Base-by-base conservation (phyloP, 1,284 basidiomycete species). In the Irpex rosettiformis region DNA sequence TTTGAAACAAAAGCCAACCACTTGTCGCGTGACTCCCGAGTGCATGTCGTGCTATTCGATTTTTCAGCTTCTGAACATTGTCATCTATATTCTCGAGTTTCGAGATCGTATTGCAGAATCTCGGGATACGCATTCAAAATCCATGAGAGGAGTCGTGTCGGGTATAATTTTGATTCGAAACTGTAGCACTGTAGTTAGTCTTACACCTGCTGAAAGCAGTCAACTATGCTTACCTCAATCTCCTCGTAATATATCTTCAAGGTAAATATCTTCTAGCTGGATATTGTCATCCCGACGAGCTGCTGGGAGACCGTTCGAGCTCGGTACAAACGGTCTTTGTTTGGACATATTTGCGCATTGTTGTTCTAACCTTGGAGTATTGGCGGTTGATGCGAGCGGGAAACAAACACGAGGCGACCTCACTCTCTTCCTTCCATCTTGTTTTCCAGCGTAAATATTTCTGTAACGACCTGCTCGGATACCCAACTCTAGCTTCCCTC, bases 391-490 rank as follows among this genome's bases (percentile, higher is more conserved):
- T 51, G 43, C 43, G 43, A n/a, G 37, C 21, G 43, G 43, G 37
- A 55, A 47, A 55, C 40, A 28, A 43, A 55, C 54, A 43, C 40
- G 25, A 42, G 54, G 33, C 37, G 16, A 16, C 54, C 54, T 45
- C 33, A 24, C 27, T 43, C 54, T 25, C 40, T 55, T 21, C 43
- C 37, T 55, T 45, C 37, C 43, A 55, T 55, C 37, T 42, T 58
- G 24, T 58, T 42, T 37, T 25, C 29, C n/a, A 57, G 13, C 29
- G 7, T 24, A 37, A 27, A 45, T 43, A 37, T 33, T 27, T 21
- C 47, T 18, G 24, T 37, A 29, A 33, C 21, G 55, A 49, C 47
- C 47, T 53, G 30, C 18, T 28, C 56, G 56, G 56, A 57, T 57
- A 57, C 56, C 56, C 37, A 28, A 56, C 48, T 16, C 51, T 43